Percentiles rank a stretch among this genome's conserved stretches.
These are phyloP conservation scores for Exidia glandulosa DNA, from an alignment of 768 basidiomycete species.

Conservation along the genomic window DNA sequence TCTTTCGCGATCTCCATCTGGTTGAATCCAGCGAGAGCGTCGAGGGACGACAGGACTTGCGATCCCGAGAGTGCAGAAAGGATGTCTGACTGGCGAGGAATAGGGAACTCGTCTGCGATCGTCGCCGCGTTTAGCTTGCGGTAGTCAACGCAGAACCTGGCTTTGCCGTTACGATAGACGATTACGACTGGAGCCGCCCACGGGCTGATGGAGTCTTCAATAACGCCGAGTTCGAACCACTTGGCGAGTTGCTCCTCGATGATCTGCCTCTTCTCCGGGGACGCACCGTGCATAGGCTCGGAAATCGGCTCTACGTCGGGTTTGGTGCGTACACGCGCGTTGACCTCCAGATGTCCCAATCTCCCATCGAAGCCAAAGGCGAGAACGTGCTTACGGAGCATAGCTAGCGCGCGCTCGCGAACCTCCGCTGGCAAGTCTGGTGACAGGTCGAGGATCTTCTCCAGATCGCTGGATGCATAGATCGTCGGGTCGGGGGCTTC, in stretches of 20 bases:
- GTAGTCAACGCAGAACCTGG: constrained; percentile 26
- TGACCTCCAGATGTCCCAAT: constrained; percentile 15
- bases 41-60: too few relatives aligned
- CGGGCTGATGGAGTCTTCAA: constrained; percentile 29
- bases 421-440: constrained; percentile 9
- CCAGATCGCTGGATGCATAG: neutral
- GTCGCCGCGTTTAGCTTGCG: constrained; percentile 18
- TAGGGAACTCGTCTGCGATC: constrained; percentile 18
- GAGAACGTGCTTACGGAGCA: constrained; percentile 7
- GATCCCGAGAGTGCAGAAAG: too few relatives aligned
- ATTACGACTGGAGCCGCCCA: constrained; percentile 25
- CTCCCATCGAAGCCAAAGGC: constrained; percentile 23
- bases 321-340: constrained; percentile 17
- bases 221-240: constrained; percentile 26
- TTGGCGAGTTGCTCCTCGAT: constrained; percentile 20
- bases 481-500: constrained; percentile 10
- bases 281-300: constrained; percentile 13
- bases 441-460: constrained; percentile 9
- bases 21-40: too few relatives aligned
- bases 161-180: constrained; percentile 27
- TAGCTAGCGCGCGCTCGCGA: constrained; percentile 4
- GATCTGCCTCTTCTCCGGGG: constrained; percentile 14
- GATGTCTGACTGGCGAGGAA: constrained; percentile 16
- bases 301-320: constrained; percentile 13
- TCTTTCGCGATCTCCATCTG: too few relatives aligned